Evolutionary conservation across 495 filamentous ascomycete genomes (phyloP).

Genomic region (Friedmanniomyces endolithicus): DNA sequence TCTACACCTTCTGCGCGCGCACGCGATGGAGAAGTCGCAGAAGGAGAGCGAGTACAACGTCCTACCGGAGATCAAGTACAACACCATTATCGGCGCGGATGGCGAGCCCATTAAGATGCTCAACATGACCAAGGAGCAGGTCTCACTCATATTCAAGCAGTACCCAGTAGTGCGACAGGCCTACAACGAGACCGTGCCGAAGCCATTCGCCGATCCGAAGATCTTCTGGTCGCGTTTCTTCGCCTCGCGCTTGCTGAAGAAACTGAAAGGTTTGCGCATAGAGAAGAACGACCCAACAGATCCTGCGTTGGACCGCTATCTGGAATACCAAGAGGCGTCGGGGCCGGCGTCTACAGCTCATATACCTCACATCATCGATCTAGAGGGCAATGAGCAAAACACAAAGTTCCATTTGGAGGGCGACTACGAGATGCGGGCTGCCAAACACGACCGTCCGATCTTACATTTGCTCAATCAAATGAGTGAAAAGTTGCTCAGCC

Average conservation of each 20-base stretch:
- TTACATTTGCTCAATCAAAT: conserved; percentile 74
- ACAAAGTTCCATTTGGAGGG: conserved; percentile 66
- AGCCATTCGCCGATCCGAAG: conserved; percentile 44
- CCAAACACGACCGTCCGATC: conserved; percentile 54
- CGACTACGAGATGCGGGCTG: conserved; percentile 73
- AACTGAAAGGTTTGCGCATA: conserved; percentile 76
- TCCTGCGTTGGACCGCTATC: conserved; percentile 63
- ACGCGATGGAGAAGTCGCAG: conserved; percentile 80
- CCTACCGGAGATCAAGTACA: conserved; percentile 63
- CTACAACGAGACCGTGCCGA: conserved; percentile 84
- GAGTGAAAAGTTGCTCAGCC: conserved; percentile 80
- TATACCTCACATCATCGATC: conserved; percentile 77
- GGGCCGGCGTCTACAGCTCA: conserved; percentile 32
- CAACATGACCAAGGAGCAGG: conserved; percentile 82
- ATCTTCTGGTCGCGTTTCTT: conserved; percentile 93
- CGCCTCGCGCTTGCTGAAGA: conserved; percentile 75
- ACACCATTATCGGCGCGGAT: not conserved
- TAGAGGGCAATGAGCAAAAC: conserved; percentile 89
- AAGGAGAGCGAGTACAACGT: conserved; percentile 83
- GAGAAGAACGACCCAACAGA: conserved; percentile 61
- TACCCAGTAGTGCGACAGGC: conserved; percentile 82
- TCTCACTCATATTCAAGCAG: conserved; percentile 81
- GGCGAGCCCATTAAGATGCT: conserved; percentile 31
- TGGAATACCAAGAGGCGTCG: conserved; percentile 37
- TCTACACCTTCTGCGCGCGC: conserved; percentile 68